Base-by-base conservation (phyloP, 2,329 filamentous ascomycete genomes). In the Cladosporium oxysporum region DNA sequence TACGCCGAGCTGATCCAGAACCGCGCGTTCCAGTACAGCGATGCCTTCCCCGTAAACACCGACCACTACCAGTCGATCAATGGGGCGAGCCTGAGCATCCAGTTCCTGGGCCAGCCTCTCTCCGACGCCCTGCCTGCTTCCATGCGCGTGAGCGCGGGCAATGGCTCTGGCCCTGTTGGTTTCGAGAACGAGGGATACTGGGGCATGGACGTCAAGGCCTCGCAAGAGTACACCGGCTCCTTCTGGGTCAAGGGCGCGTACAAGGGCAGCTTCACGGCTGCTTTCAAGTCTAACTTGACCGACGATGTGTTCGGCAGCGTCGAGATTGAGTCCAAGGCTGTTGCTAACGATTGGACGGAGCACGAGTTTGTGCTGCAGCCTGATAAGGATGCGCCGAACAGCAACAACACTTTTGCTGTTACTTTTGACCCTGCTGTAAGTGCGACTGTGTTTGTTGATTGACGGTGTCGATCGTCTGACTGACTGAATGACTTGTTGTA, bases 1-100 rank as follows among this genome's bases (percentile, higher is more conserved):
- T 91, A 92, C 73, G 89, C 87, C 58, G 89, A 92, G 73, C 76
- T 92, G 65, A 85, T 92, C 65, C 84, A 83, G 61, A 92, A 92
- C 76, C 84, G 88, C 58, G 90, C 88, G 12, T 91, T 92, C 72
- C 90, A 92, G 75, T 68, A 66, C 37, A 65, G 59, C 55, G 66
- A 68, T 65, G 63, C 69, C 62, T 73, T 67, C 62, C 68, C 71
- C 1, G 67, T 72, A 35, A 62, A 57, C 35, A 66, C 69, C 11
- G 58, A 65, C 23, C 67, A 58, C 23, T 73, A 71, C 52, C 62
- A 58, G 21, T 50, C 70, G 1, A 65, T 73, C 47, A 71, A 71
- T 31, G 68, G 69, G 52, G 72, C 69, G 6, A 61, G 62, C 26
- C 55, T 73, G 35, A 69, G 65, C 49, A 68, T 73, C 41, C 60